Base-by-base conservation (phyloP, 148 eudicot genomes). In the Amaranthus hypochondriacus region DNA sequence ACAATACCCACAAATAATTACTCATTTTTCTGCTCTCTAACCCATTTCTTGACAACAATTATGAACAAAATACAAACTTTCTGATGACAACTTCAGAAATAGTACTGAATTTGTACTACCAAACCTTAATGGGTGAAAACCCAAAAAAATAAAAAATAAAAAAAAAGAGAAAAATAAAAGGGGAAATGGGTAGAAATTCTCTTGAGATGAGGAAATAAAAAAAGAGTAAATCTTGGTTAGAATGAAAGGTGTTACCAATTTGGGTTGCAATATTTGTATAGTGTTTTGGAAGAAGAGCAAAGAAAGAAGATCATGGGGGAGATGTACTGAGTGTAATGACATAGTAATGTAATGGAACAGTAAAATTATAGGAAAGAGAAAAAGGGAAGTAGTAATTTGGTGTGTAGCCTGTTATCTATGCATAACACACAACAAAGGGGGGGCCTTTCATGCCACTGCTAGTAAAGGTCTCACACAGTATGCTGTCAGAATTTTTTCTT, bases 401-500 rank as follows among this genome's bases (percentile, higher is more conserved):
- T 39, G n/a, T 62, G 48, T 43, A 28, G 48, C 48, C 39, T 28
- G 39, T 28, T 28, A 28, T 28, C 39, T 28, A 2, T 28, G 39
- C 39, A 28, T 28, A 28, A 28, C 39, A 28, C 39, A 28, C 39
- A 28, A 28, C 39, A 10, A 50, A 50, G 69, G 56, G 70, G 13
- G 64, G 54, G 73, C 62, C 61, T 18, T 73, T 74, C 79, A 76
- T 81, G 74, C 61, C 68, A 76, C 71, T 81, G 81, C 55, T 50
- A 68, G 39, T 28, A 28, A 76, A 73, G 66, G 62, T 61, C 68
- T 28, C 39, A 28, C 39, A 64, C 87, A 77, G 81, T 81, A 78
- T 80, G 77, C 70, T 81, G 88, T 77, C 88, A 81, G 82, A 81
- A 53, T 52, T 62, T 57, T 8, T 9, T 6, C 48, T 43, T 43